Conservation (phyloP, 371 early-diverging fungal species). For the Gilbertella persicaria region DNA sequence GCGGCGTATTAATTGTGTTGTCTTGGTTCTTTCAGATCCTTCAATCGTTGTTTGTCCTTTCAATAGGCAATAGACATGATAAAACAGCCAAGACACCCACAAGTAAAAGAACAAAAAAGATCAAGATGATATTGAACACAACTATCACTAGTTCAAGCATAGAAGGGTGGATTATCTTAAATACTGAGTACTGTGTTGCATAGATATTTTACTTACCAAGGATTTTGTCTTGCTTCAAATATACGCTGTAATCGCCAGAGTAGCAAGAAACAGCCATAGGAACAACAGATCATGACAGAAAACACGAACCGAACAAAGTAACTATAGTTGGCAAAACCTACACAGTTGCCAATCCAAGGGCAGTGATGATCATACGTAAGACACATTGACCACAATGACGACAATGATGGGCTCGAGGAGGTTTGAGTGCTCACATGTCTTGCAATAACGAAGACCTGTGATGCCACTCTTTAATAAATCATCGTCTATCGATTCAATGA, state of each 20-base stretch:
- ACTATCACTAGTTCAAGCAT: slow-evolving; percentile 38
- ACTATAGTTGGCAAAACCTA: slow-evolving; percentile 82
- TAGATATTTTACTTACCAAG: too few relatives aligned
- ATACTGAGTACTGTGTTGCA: background rate
- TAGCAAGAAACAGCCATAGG: slow-evolving; percentile 42
- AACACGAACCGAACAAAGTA: slow-evolving; percentile 85
- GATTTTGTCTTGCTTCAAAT: slow-evolving; percentile 26
- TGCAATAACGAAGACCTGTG: slow-evolving; percentile 62
- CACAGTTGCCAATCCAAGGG: slow-evolving; percentile 96
- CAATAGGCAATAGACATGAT: slow-evolving; percentile 74
- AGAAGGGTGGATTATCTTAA: background rate
- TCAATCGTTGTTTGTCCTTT: slow-evolving; percentile 95
- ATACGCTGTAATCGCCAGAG: slow-evolving; percentile 43
- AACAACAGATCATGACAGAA: slow-evolving; percentile 65
- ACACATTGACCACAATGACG: slow-evolving; percentile 73
- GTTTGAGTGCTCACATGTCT: slow-evolving; percentile 72
- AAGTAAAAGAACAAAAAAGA: slow-evolving; percentile 63
- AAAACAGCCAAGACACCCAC: slow-evolving; percentile 80
- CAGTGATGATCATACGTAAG: slow-evolving; percentile 91
- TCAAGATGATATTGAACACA: slow-evolving; percentile 64
- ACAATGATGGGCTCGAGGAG: slow-evolving; percentile 81
- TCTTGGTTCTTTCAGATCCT: slow-evolving; percentile 54
- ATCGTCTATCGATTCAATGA: slow-evolving; percentile 7
- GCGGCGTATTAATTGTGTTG: slow-evolving; percentile 17
- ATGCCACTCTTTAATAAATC: slow-evolving; percentile 5